Evolutionary conservation across 768 basidiomycete genomes (phyloP).

Genomic region (Phlebiopsis gigantea): DNA sequence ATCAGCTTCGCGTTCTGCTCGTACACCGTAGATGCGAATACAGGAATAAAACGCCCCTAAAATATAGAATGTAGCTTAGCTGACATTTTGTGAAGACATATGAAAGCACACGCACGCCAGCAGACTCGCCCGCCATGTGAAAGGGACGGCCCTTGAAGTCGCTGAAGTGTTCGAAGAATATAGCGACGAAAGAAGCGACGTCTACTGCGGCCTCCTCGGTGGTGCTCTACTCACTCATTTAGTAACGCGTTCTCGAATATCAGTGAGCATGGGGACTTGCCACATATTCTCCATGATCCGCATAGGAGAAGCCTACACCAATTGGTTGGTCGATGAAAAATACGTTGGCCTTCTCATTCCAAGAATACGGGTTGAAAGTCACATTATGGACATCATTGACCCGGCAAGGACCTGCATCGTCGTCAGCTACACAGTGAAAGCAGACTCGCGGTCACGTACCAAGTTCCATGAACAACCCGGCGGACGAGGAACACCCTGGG

Average conservation of each 20-base stretch:
- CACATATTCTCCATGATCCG: constrained; percentile 52
- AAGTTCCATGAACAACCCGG: constrained; percentile 45
- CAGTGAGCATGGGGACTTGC: constrained; percentile 31
- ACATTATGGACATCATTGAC: constrained; percentile 53
- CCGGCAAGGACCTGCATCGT: too few species aligned
- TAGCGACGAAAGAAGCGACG: constrained; percentile 59
- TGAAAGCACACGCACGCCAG: constrained; percentile 35
- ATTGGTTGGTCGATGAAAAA: constrained; percentile 37
- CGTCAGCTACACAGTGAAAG: too few species aligned
- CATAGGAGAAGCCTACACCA: constrained; percentile 30
- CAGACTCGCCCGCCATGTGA: constrained; percentile 39
- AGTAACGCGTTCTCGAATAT: constrained; percentile 10
- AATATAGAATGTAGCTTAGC: constrained; percentile 30
- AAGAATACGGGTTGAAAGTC: constrained; percentile 49
- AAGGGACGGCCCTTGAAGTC: constrained; percentile 57
- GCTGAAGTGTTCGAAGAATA: constrained; percentile 67
- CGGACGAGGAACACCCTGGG: constrained; percentile 24
- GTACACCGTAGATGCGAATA: constrained; percentile 43
- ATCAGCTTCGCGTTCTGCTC: constrained; percentile 40
- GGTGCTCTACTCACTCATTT: constrained; percentile 35
- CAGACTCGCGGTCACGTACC: constrained; percentile 49
- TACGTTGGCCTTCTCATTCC: constrained; percentile 61
- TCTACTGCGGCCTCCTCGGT: constrained; percentile 64
- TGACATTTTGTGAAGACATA: neutral
- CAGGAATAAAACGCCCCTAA: constrained; percentile 49